These are phyloP conservation scores for Pascua guehoae DNA, from an alignment of 1,284 basidiomycete genomes.

Conservation along the genomic window DNA sequence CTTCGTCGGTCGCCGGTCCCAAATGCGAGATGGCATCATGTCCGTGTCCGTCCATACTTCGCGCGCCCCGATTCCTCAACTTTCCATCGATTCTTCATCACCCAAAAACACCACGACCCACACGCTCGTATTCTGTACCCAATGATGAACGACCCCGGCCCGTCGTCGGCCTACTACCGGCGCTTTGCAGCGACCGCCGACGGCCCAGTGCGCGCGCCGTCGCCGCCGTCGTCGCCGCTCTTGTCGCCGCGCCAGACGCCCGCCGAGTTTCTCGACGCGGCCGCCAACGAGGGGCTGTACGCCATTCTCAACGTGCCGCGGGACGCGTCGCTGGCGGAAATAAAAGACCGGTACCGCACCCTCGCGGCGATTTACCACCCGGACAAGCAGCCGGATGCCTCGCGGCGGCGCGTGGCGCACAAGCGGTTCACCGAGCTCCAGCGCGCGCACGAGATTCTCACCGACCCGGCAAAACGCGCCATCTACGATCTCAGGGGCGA, in stretches of 20 bases:
- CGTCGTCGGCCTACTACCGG: conserved; percentile 38
- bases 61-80: neutral
- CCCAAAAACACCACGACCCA: neutral
- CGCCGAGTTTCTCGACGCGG: conserved; percentile 10
- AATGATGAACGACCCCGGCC: conserved; percentile 38
- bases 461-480: conserved; percentile 50
- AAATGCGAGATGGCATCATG: neutral
- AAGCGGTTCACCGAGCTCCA: conserved; percentile 41
- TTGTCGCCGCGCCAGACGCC: conserved; percentile 11
- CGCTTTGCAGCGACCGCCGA: conserved; percentile 32
- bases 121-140: too few relatives aligned
- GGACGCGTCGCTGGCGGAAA: conserved; percentile 35
- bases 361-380: conserved; percentile 53
- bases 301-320: conserved; percentile 42
- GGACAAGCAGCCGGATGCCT: conserved; percentile 53
- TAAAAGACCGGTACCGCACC: conserved; percentile 42
- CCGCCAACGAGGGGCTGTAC: conserved; percentile 27
- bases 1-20: neutral
- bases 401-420: conserved; percentile 31
- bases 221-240: conserved; percentile 26
- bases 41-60: neutral
- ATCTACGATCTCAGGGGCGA: conserved; percentile 57
- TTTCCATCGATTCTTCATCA: neutral
- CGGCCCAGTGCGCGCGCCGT: conserved; percentile 35
- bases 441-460: conserved; percentile 50